A percentile compares a stretch with the other conserved stretches of the same genome.
Evolutionary conservation across 768 basidiomycete species (phyloP).

Genomic region (Tricholoma furcatifolium): DNA sequence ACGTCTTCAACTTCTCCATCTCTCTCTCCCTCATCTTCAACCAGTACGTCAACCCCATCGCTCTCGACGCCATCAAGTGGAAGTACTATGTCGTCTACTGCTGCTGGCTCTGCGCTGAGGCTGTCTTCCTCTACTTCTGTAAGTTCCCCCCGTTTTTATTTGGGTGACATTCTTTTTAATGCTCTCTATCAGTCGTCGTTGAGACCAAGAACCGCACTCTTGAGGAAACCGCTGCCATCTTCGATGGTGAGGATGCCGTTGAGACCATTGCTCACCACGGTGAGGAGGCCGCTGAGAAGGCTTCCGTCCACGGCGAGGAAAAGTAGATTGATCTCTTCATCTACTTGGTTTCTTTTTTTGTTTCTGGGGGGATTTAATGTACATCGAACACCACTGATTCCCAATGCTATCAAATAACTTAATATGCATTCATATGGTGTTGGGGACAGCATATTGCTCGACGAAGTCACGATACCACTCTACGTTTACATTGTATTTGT

Average conservation of each 20-base stretch:
- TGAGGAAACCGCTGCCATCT: conserved; percentile 80
- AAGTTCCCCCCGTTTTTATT: conserved; percentile 11
- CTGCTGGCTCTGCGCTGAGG: conserved; percentile 67
- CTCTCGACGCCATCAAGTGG: conserved; percentile 62
- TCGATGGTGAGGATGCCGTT: conserved; percentile 64
- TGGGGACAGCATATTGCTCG: background rate
- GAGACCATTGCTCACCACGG: conserved; percentile 32
- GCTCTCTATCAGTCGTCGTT: conserved; percentile 39
- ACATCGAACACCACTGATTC: conserved; percentile 1
- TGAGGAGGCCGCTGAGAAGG: conserved; percentile 33
- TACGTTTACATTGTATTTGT: conserved; percentile 10
- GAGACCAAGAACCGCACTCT: conserved; percentile 74
- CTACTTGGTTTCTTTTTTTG: background rate
- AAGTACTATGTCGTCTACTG: conserved; percentile 82
- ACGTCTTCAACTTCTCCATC: conserved; percentile 75
- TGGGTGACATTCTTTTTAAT: background rate
- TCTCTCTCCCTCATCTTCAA: conserved; percentile 85
- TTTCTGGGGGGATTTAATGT: conserved; percentile 1
- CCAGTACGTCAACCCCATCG: conserved; percentile 85
- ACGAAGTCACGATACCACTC: conserved; percentile 2
- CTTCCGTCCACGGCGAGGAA: conserved; percentile 29
- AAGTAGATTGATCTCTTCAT: conserved; percentile 8
- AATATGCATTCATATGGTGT: conserved; percentile 2
- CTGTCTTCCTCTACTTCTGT: conserved; percentile 64
- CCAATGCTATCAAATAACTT: background rate